Evolutionary conservation across 2,329 filamentous ascomycete species (phyloP).

Genomic region (Clonostachys sp.): DNA sequence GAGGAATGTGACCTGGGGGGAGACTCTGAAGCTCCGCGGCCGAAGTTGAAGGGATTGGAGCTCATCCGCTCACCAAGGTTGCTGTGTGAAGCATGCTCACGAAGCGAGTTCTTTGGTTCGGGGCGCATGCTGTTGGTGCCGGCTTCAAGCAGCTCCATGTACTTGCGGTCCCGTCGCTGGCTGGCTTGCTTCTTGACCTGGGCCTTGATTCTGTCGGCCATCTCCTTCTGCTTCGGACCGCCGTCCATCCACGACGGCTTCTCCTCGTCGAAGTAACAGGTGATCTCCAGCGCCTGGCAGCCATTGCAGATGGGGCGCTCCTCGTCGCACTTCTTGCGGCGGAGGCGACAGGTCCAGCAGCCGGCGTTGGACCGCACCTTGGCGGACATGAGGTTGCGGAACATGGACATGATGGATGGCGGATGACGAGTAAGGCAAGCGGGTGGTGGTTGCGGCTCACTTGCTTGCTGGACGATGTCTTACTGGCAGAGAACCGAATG

Average conservation of each 20-base stretch:
- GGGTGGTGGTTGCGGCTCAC: too few species aligned
- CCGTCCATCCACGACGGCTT: slow-evolving; percentile 58
- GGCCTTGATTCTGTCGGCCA: slow-evolving; percentile 48
- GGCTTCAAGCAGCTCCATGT: slow-evolving; percentile 33
- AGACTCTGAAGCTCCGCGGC: slow-evolving; percentile 15
- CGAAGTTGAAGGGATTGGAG: background rate
- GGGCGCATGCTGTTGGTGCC: slow-evolving; percentile 12
- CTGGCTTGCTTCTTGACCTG: slow-evolving; percentile 51
- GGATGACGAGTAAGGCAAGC: background rate
- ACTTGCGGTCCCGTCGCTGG: slow-evolving; percentile 43
- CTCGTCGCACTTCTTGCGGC: slow-evolving; percentile 59
- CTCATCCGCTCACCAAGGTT: background rate
- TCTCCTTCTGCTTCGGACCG: slow-evolving; percentile 40
- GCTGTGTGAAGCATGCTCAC: background rate
- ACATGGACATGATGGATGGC: slow-evolving; percentile 9
- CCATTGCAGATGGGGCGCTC: slow-evolving; percentile 42
- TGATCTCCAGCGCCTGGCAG: slow-evolving; percentile 49
- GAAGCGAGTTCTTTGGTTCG: background rate
- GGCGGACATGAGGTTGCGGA: slow-evolving; percentile 11
- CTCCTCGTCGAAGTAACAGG: slow-evolving; percentile 44
- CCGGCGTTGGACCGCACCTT: slow-evolving; percentile 38
- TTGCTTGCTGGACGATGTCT: too few species aligned
- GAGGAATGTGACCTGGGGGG: slow-evolving; percentile 4
- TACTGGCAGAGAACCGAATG: too few species aligned
- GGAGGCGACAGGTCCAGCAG: slow-evolving; percentile 58